These are phyloP conservation scores for Lasiodiplodia sp. DNA, from an alignment of 2,329 filamentous ascomycete genomes.

Conservation along the genomic window DNA sequence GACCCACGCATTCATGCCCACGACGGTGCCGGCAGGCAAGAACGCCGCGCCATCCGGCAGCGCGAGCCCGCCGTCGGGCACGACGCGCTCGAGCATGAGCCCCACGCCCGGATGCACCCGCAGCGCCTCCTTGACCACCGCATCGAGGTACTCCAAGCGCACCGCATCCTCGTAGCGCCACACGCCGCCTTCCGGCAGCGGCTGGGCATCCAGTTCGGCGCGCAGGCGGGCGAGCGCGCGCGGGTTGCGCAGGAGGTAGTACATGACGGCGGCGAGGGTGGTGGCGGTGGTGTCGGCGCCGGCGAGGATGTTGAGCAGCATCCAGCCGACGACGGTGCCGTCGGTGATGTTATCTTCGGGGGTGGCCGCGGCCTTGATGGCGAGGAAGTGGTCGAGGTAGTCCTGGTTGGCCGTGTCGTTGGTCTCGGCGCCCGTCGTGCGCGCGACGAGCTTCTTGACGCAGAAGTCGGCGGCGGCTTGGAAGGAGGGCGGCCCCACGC, in stretches of 20 bases:
- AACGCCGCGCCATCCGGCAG: conserved; percentile 37
- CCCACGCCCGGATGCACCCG: conserved; percentile 47
- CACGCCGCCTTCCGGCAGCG: conserved; percentile 37
- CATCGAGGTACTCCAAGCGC: conserved; percentile 42
- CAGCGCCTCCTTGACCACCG: conserved; percentile 49
- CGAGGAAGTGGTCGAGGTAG: conserved; percentile 36
- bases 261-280: conserved; percentile 42
- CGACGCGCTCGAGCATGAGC: conserved; percentile 40
- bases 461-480: conserved; percentile 34
- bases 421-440: conserved; percentile 31
- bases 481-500: conserved; percentile 34
- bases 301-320: conserved; percentile 45
- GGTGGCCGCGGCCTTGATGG: conserved; percentile 32
- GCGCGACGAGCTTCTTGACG: conserved; percentile 34
- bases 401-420: conserved; percentile 33
- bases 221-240: conserved; percentile 42
- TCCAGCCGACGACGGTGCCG: conserved; percentile 42
- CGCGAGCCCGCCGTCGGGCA: conserved; percentile 41
- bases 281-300: conserved; percentile 47
- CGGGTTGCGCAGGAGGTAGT: conserved; percentile 44
- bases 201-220: conserved; percentile 38
- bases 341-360: conserved; percentile 35
- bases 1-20: conserved; percentile 56
- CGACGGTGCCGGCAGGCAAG: conserved; percentile 48
- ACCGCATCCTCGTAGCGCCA: conserved; percentile 38